phyloP scores from a whole-genome alignment of 768 basidiomycete genomes.

The Rhizopogon vinicolor region DNA sequence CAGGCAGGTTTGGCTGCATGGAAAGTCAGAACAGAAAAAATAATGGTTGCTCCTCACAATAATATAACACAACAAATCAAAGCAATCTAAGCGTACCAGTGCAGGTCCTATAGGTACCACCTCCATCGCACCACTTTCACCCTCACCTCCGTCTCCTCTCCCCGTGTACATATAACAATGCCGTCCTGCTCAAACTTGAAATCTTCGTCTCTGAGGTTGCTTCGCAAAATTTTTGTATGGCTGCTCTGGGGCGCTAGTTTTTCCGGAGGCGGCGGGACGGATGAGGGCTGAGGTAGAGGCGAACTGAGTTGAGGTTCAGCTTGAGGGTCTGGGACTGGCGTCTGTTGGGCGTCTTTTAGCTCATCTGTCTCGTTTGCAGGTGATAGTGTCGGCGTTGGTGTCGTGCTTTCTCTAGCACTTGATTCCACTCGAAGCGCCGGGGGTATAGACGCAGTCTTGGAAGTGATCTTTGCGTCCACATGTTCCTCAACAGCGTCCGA shows the following conservation, averaged over 20 bases:
- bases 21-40: no score
- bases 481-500: background rate
- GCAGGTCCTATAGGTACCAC: constrained; percentile 12
- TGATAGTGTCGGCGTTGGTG: background rate
- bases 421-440: background rate
- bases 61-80: background rate
- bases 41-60: no score
- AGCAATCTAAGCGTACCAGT: background rate
- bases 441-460: background rate
- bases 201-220: constrained; percentile 14
- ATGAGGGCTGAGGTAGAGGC: background rate
- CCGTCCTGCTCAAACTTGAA: constrained; percentile 19
- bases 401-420: background rate
- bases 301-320: no score
- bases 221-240: constrained; percentile 6
- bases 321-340: background rate
- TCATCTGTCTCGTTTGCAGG: background rate
- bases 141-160: constrained; percentile 5
- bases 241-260: background rate
- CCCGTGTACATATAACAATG: constrained; percentile 10
- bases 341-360: background rate
- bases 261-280: background rate
- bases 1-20: no score
- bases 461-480: background rate
- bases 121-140: constrained; percentile 25